Conservation (phyloP, 2,329 filamentous ascomycete species). For the Colletotrichum sp. region DNA sequence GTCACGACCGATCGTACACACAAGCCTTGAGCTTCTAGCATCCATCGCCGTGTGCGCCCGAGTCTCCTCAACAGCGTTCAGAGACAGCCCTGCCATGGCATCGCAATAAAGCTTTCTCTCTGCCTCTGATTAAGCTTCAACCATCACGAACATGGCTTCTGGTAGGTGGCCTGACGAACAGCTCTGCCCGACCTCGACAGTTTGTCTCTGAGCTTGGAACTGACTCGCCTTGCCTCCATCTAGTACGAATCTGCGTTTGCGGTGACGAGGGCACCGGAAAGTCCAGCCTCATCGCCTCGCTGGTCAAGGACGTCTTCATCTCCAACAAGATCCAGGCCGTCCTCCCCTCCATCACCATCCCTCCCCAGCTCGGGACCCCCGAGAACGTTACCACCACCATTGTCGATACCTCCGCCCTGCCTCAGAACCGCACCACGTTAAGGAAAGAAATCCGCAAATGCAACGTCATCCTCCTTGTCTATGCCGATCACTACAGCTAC, state of each 20-base stretch:
- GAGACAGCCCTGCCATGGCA: constrained; percentile 9
- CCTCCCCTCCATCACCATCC: constrained; percentile 93
- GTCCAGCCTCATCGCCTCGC: constrained; percentile 89
- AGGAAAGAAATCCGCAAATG: constrained; percentile 95
- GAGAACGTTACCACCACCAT: constrained; percentile 98
- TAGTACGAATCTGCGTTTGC: constrained; percentile 92
- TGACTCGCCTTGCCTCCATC: background rate
- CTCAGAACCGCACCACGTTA: constrained; percentile 88
- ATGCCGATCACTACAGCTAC: constrained; percentile 99
- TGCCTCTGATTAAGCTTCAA: background rate
- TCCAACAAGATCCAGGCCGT: constrained; percentile 94
- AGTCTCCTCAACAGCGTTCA: background rate
- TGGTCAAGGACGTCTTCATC: constrained; percentile 97
- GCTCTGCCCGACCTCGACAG: background rate
- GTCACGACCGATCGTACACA: background rate
- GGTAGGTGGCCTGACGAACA: constrained; percentile 20
- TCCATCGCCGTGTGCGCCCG: background rate
- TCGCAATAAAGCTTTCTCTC: background rate
- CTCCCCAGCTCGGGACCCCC: constrained; percentile 88
- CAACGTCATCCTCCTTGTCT: constrained; percentile 95
- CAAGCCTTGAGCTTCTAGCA: background rate
- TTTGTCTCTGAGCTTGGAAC: background rate
- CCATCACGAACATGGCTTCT: constrained; percentile 18
- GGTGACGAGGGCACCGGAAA: constrained; percentile 94
- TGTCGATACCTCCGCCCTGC: constrained; percentile 94